Evolutionary conservation across 2,329 filamentous ascomycete genomes (phyloP), one percentile per base, ranked within the genome.

Genomic region (Graphilbum fragrans): DNA sequence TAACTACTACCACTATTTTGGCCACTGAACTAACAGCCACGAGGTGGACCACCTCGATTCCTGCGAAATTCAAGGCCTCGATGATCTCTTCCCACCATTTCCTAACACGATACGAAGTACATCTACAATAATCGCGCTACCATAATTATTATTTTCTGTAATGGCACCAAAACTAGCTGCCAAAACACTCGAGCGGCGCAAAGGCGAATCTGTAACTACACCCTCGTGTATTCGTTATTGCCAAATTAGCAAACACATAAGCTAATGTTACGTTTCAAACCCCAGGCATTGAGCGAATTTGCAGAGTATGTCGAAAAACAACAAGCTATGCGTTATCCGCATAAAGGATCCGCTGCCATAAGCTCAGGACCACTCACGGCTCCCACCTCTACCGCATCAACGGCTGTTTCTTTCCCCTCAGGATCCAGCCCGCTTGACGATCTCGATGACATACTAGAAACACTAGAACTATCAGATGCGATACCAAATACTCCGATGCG

Each of bases 221-320:
- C 73, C 8, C 25, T 38, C 22, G 11, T n/a, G 12, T 8, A 5
- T 31, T 21, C 25, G 5, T n/a, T 20, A 4, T 37, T 17, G 1
- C 14, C 22, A 18, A 4, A 10, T 22, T 18, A 4, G 22, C n/a
- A 9, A 32, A 32, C 31, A 6, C n/a, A n/a, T 32, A 9, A 32
- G n/a, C 19, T 39, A 18, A 11, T 22, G 11, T 12, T 19, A 6
- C 12, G 3, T 19, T 17, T n/a, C 11, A 17, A 12, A 11, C 29
- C 3, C 2, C 31, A 74, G 72, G 88, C 90, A 12, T 72, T 98
- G 42, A 92, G 84, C 66, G 92, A 96, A 53, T 98, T 98, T 58
- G 87, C 88, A 60, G 92, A 98, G 55, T 96, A 95, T 55, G 92
- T 95, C 50, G 87, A 96, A 61, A 83, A 87, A 58, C 88, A 96